phyloP scores from a whole-genome alignment of 2,329 filamentous ascomycete genomes.

The Diplocarpon mali region DNA sequence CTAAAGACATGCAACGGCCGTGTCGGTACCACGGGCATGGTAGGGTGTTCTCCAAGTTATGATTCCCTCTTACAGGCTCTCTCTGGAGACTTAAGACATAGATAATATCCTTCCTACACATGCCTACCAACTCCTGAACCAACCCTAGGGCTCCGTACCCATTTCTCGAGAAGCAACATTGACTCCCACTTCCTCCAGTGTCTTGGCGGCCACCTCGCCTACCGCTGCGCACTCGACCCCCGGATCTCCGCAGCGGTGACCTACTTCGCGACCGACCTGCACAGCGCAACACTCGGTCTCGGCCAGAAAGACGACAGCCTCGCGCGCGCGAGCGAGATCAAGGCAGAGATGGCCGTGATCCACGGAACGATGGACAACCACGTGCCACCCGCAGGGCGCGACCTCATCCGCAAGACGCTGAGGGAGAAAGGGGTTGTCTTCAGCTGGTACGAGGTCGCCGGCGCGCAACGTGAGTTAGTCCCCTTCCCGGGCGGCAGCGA shows the following conservation, averaged over 20 bases:
- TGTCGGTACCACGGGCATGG: slow-evolving; percentile 73
- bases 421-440: slow-evolving; percentile 65
- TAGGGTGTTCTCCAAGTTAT: no score
- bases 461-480: slow-evolving; percentile 62
- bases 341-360: slow-evolving; percentile 76
- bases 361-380: slow-evolving; percentile 88
- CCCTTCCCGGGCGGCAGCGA: neutral
- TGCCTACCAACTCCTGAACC: no score
- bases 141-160: no score
- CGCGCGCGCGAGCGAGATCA: slow-evolving; percentile 51
- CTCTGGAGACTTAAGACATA: no score
- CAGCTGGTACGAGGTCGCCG: slow-evolving; percentile 81
- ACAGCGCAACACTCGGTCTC: slow-evolving; percentile 64
- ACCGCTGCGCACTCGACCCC: slow-evolving; percentile 60
- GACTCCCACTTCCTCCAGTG: slow-evolving; percentile 33
- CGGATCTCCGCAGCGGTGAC: slow-evolving; percentile 68
- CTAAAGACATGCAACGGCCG: slow-evolving; percentile 71
- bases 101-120: no score
- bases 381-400: slow-evolving; percentile 70
- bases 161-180: no score
- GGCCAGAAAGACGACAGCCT: slow-evolving; percentile 50
- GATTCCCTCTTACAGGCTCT: no score
- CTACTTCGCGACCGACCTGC: slow-evolving; percentile 90
- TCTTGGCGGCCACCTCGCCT: slow-evolving; percentile 78
- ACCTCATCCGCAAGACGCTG: slow-evolving; percentile 72